These are phyloP conservation scores for Chlorophyllum brunneum DNA, from an alignment of 768 basidiomycete genomes.

Conservation along the genomic window DNA sequence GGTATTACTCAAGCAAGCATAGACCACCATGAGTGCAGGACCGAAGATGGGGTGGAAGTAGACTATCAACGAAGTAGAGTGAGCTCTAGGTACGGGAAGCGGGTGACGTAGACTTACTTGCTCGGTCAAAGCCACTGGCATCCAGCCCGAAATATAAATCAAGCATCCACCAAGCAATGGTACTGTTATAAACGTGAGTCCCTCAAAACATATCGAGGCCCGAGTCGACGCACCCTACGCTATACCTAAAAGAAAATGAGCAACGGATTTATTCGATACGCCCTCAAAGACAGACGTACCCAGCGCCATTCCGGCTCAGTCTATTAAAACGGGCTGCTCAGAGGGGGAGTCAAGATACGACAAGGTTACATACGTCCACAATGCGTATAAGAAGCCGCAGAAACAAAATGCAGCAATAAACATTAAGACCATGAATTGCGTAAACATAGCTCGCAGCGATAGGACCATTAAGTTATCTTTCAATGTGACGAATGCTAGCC, in stretches of 20 bases:
- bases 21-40: constrained; percentile 85
- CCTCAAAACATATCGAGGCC: neutral
- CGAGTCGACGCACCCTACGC: constrained; percentile 22
- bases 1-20: constrained; percentile 91
- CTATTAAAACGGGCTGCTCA: constrained; percentile 28
- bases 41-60: constrained; percentile 87
- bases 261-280: neutral
- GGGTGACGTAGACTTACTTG: constrained; percentile 48
- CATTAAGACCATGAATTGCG: constrained; percentile 85
- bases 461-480: constrained; percentile 79
- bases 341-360: neutral
- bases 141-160: constrained; percentile 95
- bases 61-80: constrained; percentile 28
- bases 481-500: constrained; percentile 87
- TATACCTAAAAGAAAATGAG: constrained; percentile 21
- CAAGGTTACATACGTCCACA: constrained; percentile 75
- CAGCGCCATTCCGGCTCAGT: constrained; percentile 55
- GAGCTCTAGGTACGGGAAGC: neutral
- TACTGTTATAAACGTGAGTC: constrained; percentile 15
- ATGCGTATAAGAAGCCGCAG: constrained; percentile 86
- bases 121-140: constrained; percentile 79
- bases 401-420: constrained; percentile 87
- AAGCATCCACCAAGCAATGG: constrained; percentile 94
- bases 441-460: constrained; percentile 86
- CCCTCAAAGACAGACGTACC: constrained; percentile 31